These are phyloP conservation scores for Solanum raphanifolium DNA, from an alignment of 257 asterid species.

Conservation along the genomic window DNA sequence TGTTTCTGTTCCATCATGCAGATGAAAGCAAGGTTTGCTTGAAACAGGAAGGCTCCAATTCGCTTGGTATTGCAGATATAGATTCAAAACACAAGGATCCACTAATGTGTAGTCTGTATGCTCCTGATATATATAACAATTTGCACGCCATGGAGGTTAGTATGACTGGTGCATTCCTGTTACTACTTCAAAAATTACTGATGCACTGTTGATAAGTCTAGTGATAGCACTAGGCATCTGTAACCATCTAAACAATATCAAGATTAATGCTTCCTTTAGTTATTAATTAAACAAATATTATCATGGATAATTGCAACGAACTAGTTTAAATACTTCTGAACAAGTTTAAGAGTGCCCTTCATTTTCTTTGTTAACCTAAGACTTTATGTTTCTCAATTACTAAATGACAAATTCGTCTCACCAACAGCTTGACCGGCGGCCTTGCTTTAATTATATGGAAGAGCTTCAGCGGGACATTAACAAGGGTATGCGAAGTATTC, in stretches of 20 bases:
- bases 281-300: neutral
- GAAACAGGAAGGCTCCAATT: constrained; percentile 32
- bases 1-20: constrained; percentile 25
- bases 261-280: neutral
- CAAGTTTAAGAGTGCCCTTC: neutral
- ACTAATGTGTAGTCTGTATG: constrained; percentile 81
- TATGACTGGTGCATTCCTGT: constrained; percentile 10
- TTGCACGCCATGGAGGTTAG: constrained; percentile 67
- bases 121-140: constrained; percentile 67
- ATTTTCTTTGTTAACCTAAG: neutral
- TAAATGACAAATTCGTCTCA: constrained; percentile 5
- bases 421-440: constrained; percentile 66
- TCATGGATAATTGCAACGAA: neutral
- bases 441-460: constrained; percentile 70
- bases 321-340: neutral
- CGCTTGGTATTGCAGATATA: constrained; percentile 44
- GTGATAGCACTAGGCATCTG: neutral
- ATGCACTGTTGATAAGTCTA: neutral
- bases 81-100: constrained; percentile 76
- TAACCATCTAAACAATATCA: neutral
- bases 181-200: neutral
- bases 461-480: constrained; percentile 69
- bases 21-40: constrained; percentile 22
- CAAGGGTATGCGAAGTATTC: constrained; percentile 70
- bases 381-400: neutral